Conservation (phyloP, 495 filamentous ascomycete genomes). For the Rhypophila decipiens region DNA sequence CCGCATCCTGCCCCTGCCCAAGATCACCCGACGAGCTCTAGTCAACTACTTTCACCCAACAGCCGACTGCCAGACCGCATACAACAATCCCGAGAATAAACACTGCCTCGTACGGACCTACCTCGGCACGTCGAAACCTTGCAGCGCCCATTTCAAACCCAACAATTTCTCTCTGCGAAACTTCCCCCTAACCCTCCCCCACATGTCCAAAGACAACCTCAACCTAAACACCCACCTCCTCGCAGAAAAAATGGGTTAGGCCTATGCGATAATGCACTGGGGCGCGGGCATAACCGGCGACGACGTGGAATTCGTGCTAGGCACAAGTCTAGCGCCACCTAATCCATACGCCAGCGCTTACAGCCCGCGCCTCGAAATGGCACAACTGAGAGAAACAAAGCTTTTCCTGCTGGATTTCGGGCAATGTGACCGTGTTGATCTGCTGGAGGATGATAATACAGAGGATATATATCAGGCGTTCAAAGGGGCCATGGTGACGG, state of each 20-base stretch:
- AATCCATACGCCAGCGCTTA: too few species aligned
- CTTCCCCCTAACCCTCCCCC: conserved; percentile 16
- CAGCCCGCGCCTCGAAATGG: too few species aligned
- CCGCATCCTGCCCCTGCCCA: conserved; percentile 22
- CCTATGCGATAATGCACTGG: conserved; percentile 26
- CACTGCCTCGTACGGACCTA: conserved; percentile 17
- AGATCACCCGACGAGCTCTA: conserved; percentile 9
- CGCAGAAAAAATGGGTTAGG: conserved; percentile 21
- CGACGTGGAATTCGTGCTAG: conserved; percentile 27
- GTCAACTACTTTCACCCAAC: conserved; percentile 16
- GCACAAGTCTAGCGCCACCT: too few species aligned
- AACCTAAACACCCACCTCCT: too few species aligned
- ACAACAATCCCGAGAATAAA: conserved; percentile 16
- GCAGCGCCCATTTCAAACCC: neutral
- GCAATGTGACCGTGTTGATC: conserved; percentile 11
- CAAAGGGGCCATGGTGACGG: conserved; percentile 14
- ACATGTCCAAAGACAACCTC: conserved; percentile 7
- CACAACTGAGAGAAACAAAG: conserved; percentile 3
- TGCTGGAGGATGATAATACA: conserved; percentile 2
- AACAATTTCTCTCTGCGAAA: conserved; percentile 17
- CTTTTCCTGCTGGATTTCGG: conserved; percentile 19
- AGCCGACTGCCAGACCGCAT: conserved; percentile 7
- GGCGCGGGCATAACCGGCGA: conserved; percentile 22
- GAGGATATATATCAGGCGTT: conserved; percentile 15
- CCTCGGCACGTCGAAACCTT: conserved; percentile 4